Conservation (phyloP, 129 eudicot species). For the Flaveria trinervia region DNA sequence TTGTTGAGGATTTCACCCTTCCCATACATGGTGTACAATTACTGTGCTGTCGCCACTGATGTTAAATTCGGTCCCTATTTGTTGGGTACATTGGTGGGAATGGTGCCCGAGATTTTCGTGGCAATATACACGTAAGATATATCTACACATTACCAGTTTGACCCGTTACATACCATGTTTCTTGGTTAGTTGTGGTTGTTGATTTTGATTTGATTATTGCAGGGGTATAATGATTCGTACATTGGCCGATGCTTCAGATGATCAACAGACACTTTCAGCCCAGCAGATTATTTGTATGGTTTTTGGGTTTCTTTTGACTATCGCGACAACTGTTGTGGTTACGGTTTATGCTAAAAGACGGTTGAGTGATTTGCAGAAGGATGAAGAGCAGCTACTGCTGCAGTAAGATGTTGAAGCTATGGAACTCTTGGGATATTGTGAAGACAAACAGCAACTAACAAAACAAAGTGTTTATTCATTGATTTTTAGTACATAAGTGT, state of each 20-base stretch:
- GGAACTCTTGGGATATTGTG: background rate
- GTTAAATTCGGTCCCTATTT: conserved; percentile 82
- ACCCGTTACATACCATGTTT: background rate
- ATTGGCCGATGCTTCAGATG: conserved; percentile 75
- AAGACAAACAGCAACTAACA: conserved; percentile 24
- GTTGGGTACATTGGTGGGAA: conserved; percentile 71
- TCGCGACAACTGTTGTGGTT: conserved; percentile 57
- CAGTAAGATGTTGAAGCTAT: conserved; percentile 34
- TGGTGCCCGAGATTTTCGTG: conserved; percentile 84
- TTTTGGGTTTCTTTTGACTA: conserved; percentile 54
- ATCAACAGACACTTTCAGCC: conserved; percentile 53
- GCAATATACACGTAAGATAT: conserved; percentile 83
- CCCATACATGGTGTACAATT: conserved; percentile 79
- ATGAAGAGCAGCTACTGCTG: conserved; percentile 68
- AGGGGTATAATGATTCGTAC: conserved; percentile 86
- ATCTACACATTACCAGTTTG: background rate
- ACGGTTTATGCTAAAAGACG: conserved; percentile 71
- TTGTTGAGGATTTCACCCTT: conserved; percentile 88
- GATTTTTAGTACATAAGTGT: conserved; percentile 25
- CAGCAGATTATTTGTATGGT: conserved; percentile 61
- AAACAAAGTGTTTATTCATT: conserved; percentile 24
- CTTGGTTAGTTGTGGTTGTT: background rate
- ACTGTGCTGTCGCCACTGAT: conserved; percentile 82
- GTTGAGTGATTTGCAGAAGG: conserved; percentile 64
- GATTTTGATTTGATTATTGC: conserved; percentile 18